Percentiles rank a stretch among this genome's conserved stretches.
Conservation (phyloP, 176 grass and related monocot genomes). For the Eleusine indica region DNA sequence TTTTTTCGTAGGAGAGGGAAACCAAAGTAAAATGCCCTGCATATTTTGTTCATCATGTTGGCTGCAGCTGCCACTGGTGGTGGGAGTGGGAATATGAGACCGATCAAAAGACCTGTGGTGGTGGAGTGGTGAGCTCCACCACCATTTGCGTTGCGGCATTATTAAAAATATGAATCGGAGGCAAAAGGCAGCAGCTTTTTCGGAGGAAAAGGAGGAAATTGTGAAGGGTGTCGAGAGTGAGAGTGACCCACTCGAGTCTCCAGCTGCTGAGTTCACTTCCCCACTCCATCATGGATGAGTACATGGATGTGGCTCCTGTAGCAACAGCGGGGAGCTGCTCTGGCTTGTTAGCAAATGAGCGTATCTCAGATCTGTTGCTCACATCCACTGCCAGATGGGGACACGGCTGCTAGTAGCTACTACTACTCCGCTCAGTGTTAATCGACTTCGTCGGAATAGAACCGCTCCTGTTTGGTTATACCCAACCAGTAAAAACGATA, state of each 20-base stretch:
- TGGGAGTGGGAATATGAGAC: constrained; percentile 57
- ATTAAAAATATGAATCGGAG: constrained; percentile 49
- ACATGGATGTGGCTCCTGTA: constrained; percentile 45
- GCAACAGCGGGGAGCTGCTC: constrained; percentile 43
- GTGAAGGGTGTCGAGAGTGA: constrained; percentile 17
- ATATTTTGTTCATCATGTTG: constrained; percentile 14
- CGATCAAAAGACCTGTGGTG: constrained; percentile 38
- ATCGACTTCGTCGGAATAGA: too few relatives aligned
- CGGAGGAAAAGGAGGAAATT: neutral
- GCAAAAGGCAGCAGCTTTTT: constrained; percentile 52
- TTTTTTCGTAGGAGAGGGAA: constrained; percentile 29
- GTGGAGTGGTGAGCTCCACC: constrained; percentile 67
- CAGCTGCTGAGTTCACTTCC: constrained; percentile 28
- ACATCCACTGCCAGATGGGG: neutral
- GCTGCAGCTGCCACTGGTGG: constrained; percentile 22
- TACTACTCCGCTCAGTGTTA: too few relatives aligned
- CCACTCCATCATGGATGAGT: constrained; percentile 29
- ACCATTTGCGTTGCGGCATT: constrained; percentile 51
- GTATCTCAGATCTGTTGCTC: constrained; percentile 47
- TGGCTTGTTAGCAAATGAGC: constrained; percentile 46
- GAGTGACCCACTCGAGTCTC: constrained; percentile 38
- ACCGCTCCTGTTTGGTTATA: too few relatives aligned
- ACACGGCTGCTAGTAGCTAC: too few relatives aligned
- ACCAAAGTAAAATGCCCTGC: constrained; percentile 35
- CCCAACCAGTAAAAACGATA: too few relatives aligned